These are phyloP conservation scores for Candida buenavistaensis DNA, from an alignment of 1,139 yeast species.

Conservation along the genomic window DNA sequence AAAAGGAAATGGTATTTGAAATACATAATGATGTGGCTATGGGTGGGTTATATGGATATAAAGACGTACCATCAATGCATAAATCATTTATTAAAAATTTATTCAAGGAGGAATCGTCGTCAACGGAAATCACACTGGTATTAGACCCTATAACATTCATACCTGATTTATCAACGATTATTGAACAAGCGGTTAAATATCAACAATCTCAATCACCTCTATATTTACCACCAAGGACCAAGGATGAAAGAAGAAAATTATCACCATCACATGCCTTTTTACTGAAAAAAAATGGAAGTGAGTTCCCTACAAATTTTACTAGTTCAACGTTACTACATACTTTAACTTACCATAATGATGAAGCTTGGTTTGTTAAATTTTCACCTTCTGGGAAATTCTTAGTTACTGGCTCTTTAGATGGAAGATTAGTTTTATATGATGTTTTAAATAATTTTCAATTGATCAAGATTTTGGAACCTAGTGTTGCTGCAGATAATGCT, in stretches of 20 bases:
- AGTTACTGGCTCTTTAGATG: slow-evolving; percentile 77
- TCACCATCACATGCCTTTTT: not conserved
- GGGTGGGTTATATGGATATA: too few species aligned
- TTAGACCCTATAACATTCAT: slow-evolving; percentile 12
- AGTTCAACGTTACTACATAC: slow-evolving; percentile 26
- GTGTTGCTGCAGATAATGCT: slow-evolving; percentile 28
- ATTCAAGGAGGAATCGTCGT: slow-evolving; percentile 8
- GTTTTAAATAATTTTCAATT: slow-evolving; percentile 55
- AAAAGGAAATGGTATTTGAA: slow-evolving; percentile 26
- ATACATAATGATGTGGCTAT: not conserved
- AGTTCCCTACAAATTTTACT: slow-evolving; percentile 9
- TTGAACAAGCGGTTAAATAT: slow-evolving; percentile 30
- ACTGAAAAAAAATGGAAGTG: not conserved
- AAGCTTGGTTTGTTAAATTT: slow-evolving; percentile 82
- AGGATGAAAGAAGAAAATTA: slow-evolving; percentile 10
- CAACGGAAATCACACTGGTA: too few species aligned
- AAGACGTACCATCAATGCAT: slow-evolving; percentile 5
- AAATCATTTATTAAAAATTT: slow-evolving; percentile 10
- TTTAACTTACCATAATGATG: slow-evolving; percentile 60
- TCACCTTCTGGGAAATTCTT: slow-evolving; percentile 75
- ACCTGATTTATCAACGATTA: slow-evolving; percentile 28
- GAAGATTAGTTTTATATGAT: slow-evolving; percentile 65
- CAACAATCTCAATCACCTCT: slow-evolving; percentile 30
- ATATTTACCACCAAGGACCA: slow-evolving; percentile 35
- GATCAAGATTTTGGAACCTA: slow-evolving; percentile 33